phyloP scores from a whole-genome alignment of 2,329 filamentous ascomycete genomes.

The Phialophora tarda region DNA sequence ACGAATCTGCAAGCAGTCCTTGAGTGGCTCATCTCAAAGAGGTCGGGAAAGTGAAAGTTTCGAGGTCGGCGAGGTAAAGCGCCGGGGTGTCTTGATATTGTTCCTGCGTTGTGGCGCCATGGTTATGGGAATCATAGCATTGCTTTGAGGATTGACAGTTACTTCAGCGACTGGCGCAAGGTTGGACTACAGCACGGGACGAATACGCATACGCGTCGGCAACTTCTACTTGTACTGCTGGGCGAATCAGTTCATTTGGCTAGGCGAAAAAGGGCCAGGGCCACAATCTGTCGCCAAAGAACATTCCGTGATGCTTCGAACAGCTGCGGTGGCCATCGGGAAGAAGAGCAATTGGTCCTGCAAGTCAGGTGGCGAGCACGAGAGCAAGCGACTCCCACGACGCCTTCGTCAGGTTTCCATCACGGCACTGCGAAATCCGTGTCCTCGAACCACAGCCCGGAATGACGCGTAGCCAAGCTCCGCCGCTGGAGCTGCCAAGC shows the following conservation, averaged over 20 bases:
- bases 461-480: slow-evolving; percentile 30
- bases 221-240: no score
- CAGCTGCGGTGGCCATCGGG: background rate
- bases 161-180: slow-evolving; percentile 7
- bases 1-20: slow-evolving; percentile 97
- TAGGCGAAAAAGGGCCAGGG: background rate
- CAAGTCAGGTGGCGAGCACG: background rate
- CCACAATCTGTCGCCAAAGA: background rate
- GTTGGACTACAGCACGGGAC: slow-evolving; percentile 6
- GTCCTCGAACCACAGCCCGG: slow-evolving; percentile 8
- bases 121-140: background rate
- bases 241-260: background rate
- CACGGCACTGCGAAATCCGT: slow-evolving; percentile 7
- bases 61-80: background rate
- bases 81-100: background rate
- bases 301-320: slow-evolving; percentile 1
- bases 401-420: background rate
- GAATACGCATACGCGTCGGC: slow-evolving; percentile 17
- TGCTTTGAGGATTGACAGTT: background rate
- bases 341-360: background rate
- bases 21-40: slow-evolving; percentile 87
- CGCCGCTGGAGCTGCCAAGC: background rate
- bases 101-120: background rate
- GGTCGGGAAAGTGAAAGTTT: slow-evolving; percentile 70
- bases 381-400: background rate